These are phyloP conservation scores for Phytophthora uliginosa DNA, from an alignment of 352 stramenopile genomes.

Conservation along the genomic window DNA sequence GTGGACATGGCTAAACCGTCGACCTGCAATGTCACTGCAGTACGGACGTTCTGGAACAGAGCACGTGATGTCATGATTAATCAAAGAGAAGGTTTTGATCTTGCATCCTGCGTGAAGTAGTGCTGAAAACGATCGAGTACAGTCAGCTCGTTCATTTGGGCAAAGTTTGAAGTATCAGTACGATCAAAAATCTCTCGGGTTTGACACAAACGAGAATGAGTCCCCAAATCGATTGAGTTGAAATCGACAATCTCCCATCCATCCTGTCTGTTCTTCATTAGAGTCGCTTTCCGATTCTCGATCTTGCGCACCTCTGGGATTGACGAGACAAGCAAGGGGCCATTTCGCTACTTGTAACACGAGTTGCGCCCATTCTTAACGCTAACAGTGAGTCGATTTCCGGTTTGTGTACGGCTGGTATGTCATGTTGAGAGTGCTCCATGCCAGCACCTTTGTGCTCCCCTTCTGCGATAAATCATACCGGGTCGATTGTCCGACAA, in stretches of 20 bases:
- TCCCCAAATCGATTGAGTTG: neutral
- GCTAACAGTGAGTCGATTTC: no score
- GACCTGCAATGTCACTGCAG: neutral
- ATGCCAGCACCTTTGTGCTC: no score
- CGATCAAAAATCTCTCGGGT: neutral
- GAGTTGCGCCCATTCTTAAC: no score
- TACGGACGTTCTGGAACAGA: neutral
- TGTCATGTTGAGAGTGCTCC: no score
- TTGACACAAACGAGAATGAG: neutral
- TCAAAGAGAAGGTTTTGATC: neutral
- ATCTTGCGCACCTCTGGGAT: no score
- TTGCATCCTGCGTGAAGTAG: neutral
- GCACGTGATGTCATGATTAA: neutral
- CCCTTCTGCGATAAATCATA: no score
- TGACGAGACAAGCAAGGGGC: no score
- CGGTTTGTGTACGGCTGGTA: no score
- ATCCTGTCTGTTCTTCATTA: neutral
- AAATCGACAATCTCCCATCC: slow-evolving; percentile 1
- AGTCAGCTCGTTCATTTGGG: slow-evolving; percentile 1
- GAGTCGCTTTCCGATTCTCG: no score
- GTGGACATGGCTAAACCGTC: neutral
- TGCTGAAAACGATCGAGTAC: slow-evolving; percentile 1
- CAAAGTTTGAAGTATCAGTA: neutral
- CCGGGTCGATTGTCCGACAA: no score
- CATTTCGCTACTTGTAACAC: no score